A percentile compares a stretch with the other conserved stretches of the same genome.
These are phyloP conservation scores for Cercospora zeae-maydis DNA, from an alignment of 2,329 filamentous ascomycete genomes.

Conservation along the genomic window DNA sequence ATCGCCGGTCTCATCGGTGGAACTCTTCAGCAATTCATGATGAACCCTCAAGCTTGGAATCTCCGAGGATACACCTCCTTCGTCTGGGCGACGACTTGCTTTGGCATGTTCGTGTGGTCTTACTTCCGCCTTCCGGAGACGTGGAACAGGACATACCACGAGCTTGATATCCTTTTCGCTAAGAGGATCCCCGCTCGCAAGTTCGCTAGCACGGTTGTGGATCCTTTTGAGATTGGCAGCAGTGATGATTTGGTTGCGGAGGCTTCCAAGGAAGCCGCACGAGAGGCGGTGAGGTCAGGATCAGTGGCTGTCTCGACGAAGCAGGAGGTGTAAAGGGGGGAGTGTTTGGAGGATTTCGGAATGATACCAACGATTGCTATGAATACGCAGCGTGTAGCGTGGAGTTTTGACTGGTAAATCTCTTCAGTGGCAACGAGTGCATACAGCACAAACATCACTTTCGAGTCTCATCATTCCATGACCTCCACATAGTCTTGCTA, in stretches of 20 bases:
- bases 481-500: too few species aligned
- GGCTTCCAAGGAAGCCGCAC: constrained; percentile 3
- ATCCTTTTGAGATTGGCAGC: constrained; percentile 1
- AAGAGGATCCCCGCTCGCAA: constrained; percentile 42
- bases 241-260: constrained; percentile 5
- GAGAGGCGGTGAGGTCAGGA: background rate
- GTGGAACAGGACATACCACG: constrained; percentile 51
- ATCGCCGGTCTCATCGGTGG: constrained; percentile 25
- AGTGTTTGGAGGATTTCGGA: background rate
- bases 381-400: background rate
- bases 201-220: constrained; percentile 25
- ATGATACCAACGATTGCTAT: background rate
- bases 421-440: background rate
- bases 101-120: constrained; percentile 6
- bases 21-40: constrained; percentile 25
- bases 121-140: constrained; percentile 46
- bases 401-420: background rate
- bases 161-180: constrained; percentile 57
- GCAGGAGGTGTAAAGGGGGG: background rate
- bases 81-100: constrained; percentile 41
- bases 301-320: background rate
- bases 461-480: too few species aligned
- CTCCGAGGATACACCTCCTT: constrained; percentile 30
- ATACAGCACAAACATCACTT: too few species aligned
- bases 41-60: constrained; percentile 30